Evolutionary conservation across 2,329 filamentous ascomycete species (phyloP).

Genomic region (Ophiostoma ulmi): DNA sequence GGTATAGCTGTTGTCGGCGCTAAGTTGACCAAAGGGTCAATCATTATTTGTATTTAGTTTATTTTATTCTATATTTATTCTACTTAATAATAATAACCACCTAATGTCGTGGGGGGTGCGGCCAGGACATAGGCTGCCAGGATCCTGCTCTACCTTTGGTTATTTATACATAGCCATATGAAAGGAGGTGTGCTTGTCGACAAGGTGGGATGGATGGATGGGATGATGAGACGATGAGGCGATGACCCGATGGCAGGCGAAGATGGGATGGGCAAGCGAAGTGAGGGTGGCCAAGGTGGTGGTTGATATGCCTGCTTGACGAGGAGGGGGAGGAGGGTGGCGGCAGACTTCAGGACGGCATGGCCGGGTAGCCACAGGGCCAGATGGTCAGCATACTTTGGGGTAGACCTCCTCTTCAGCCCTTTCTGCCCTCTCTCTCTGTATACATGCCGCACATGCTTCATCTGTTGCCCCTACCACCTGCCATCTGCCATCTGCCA

Average conservation of each 20-base stretch:
- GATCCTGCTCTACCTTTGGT: background rate
- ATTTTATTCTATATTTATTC: background rate
- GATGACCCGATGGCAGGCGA: background rate
- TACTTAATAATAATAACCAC: background rate
- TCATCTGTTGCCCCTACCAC: background rate
- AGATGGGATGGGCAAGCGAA: background rate
- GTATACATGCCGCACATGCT: background rate
- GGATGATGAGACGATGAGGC: background rate
- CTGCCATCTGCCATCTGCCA: background rate
- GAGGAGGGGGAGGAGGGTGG: background rate
- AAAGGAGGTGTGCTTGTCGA: background rate
- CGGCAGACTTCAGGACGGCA: background rate
- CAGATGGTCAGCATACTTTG: background rate
- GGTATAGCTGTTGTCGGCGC: background rate
- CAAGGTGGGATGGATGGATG: conserved; percentile 3
- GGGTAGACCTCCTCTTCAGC: background rate
- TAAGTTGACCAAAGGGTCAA: background rate
- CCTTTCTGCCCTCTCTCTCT: background rate
- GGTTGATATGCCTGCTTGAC: too few relatives aligned
- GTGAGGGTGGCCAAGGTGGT: background rate
- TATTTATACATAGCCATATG: background rate
- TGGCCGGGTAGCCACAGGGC: conserved; percentile 6
- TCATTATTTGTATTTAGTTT: background rate
- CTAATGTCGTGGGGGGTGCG: background rate
- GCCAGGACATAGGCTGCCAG: background rate